Evolutionary conservation across 192 early-diverging fungal species (phyloP).

Genomic region (Jimgerdemannia lactiflua): DNA sequence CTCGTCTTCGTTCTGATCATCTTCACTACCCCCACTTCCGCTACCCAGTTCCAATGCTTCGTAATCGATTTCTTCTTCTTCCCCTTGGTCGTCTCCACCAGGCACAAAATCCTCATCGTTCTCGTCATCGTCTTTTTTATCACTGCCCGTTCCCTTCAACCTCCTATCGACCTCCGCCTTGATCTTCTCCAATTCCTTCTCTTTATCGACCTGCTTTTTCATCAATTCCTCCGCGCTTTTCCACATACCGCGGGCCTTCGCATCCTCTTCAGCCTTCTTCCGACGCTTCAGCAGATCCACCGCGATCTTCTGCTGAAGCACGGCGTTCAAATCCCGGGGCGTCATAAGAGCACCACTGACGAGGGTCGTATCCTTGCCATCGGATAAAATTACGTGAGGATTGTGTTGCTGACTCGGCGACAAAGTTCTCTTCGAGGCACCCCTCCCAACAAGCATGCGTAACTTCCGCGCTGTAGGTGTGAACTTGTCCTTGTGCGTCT

Average conservation of each 20-base stretch:
- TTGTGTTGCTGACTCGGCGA: not conserved
- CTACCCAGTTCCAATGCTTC: not conserved
- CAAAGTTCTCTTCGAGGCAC: not conserved
- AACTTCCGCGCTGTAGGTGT: not conserved
- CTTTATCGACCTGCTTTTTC: slow-evolving; percentile 1
- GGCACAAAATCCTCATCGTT: not conserved
- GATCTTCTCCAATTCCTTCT: not conserved
- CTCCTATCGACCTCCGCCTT: not conserved
- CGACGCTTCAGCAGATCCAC: slow-evolving; percentile 8
- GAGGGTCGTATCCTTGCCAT: not conserved
- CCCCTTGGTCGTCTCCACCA: slow-evolving; percentile 10
- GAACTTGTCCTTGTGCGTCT: not conserved
- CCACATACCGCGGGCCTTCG: not conserved
- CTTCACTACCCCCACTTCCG: slow-evolving; percentile 2
- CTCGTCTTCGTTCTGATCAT: slow-evolving; percentile 8
- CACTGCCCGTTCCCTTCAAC: not conserved
- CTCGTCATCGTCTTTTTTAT: slow-evolving; percentile 8
- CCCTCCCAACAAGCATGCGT: slow-evolving; percentile 5
- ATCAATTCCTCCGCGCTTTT: not conserved
- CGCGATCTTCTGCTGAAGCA: slow-evolving; percentile 14
- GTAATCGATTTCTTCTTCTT: slow-evolving; percentile 12
- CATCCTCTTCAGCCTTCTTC: not conserved
- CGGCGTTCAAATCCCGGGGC: slow-evolving; percentile 13
- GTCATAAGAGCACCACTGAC: not conserved
- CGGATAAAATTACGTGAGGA: not conserved